Evolutionary conservation across 345 rosid genomes (phyloP), one percentile per base, ranked within the genome.

Genomic region (Gossypium herbaceum): DNA sequence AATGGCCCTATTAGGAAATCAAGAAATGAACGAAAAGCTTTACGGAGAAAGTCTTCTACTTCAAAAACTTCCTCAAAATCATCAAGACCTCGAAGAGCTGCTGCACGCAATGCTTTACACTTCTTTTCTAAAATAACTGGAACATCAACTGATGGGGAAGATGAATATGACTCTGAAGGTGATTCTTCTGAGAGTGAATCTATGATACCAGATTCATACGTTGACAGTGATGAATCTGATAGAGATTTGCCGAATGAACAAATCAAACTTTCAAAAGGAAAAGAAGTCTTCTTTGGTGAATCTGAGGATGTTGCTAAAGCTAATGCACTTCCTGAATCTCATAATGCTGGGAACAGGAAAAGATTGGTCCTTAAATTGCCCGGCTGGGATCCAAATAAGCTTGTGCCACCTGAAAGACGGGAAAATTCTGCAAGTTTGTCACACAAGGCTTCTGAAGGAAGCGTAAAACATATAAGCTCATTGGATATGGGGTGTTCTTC

Each of bases 81-180:
- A 63, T 86, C 82, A 54, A 87, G 99, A 86, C 99, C 99, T 75
- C 93, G 86, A 78, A 87, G 99, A 82, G 96, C 92, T 71, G 98
- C 98, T 76, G 98, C 99, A 52, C 92, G 91, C 71, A 92, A 90
- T 88, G 99, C 98, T 22, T 94, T 88, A 51, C 82, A 89, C 66
- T 84, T 91, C 82, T 93, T 96, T 79, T 88, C 94, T 44, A 93
- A 86, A 86, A 86, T 95, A 73, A 87, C 89, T 24, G 99, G 93
- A 83, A 80, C 91, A 78, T 86, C 91, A 65, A 85, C 88, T 61
- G 97, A 90, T 44, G 88, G 79, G 68, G 97, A 90, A 81, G 94
- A 87, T 76, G 96, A 84, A 63, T 94, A 85, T 59, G 82, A 75
- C n/a, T 90, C 91, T 17, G 94, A 87, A 78, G 83, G 82, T 84